phyloP scores from a whole-genome alignment of 306 rosid genomes.

The Hylodesmum podocarpum region DNA sequence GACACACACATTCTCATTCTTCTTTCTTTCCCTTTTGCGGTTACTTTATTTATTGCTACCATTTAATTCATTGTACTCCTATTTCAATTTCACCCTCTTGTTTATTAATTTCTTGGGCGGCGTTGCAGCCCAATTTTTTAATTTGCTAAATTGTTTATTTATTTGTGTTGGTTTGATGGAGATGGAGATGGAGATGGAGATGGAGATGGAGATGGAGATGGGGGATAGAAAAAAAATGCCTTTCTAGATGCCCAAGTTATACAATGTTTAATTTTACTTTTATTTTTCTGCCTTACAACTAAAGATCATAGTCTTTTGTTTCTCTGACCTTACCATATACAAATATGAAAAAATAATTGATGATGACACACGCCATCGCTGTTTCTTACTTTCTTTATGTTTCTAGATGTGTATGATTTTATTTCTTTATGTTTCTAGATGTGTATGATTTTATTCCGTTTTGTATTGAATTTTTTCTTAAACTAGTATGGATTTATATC shows the following conservation, averaged over 20 bases:
- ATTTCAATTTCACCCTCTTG: constrained; percentile 5
- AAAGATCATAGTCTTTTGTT: constrained; percentile 13
- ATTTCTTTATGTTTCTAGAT: not conserved
- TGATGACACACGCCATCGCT: not conserved
- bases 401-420: not conserved
- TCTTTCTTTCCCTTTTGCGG: not conserved
- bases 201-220: not conserved
- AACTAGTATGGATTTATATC: not conserved
- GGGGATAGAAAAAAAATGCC: constrained; percentile 21
- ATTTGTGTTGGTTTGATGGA: not conserved
- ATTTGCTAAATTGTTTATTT: not conserved
- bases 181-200: constrained; percentile 4
- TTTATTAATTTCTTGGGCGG: constrained; percentile 43
- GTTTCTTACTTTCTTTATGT: not conserved
- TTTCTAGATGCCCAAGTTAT: constrained; percentile 28
- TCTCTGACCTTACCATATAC: not conserved
- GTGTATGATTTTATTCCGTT: not conserved
- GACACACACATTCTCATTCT: constrained; percentile 34
- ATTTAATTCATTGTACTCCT: constrained; percentile 35
- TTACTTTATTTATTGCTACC: constrained; percentile 31
- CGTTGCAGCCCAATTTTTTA: constrained; percentile 22
- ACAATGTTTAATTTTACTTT: not conserved
- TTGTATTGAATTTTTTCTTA: not conserved
- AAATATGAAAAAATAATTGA: not conserved
- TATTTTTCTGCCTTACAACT: not conserved